Conservation (phyloP, 2,329 filamentous ascomycete genomes). For the Penicillium italicum region DNA sequence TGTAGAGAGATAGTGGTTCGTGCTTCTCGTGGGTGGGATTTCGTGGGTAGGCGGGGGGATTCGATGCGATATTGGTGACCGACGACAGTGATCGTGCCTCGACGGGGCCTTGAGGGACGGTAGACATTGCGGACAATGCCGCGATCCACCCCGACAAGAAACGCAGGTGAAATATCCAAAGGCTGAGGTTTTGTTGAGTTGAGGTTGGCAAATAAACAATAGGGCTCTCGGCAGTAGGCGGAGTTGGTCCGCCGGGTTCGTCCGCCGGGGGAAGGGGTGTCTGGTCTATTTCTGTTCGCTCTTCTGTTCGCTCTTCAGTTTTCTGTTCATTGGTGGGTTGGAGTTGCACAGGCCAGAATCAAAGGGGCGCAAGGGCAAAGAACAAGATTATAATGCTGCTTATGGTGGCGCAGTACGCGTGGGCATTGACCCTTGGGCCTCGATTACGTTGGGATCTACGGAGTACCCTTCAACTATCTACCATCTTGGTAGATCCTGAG, state of each 20-base stretch:
- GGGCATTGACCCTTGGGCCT: conserved; percentile 2
- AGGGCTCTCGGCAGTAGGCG: conserved; percentile 18
- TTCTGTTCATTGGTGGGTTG: background rate
- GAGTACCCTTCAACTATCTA: background rate
- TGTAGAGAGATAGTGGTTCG: conserved; percentile 78
- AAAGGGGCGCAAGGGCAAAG: conserved; percentile 15
- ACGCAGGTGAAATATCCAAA: background rate
- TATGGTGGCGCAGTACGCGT: conserved; percentile 23
- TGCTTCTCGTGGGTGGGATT: conserved; percentile 67
- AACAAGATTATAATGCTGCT: conserved; percentile 16
- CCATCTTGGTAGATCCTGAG: background rate
- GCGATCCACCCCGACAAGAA: conserved; percentile 23
- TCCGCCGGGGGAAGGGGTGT: background rate
- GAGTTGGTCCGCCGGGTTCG: too few species aligned
- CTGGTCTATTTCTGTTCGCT: background rate
- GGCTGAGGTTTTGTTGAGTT: background rate
- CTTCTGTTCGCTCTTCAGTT: background rate
- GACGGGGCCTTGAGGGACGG: conserved; percentile 43
- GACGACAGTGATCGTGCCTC: conserved; percentile 80
- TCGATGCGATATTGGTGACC: conserved; percentile 75
- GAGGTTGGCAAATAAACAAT: conserved; percentile 17
- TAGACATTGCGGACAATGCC: conserved; percentile 26
- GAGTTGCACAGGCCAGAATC: background rate
- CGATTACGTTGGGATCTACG: conserved; percentile 14
- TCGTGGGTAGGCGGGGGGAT: conserved; percentile 80